phyloP scores from a whole-genome alignment of 805 yeast genomes.

The Cyberlindnera galapagoensis region DNA sequence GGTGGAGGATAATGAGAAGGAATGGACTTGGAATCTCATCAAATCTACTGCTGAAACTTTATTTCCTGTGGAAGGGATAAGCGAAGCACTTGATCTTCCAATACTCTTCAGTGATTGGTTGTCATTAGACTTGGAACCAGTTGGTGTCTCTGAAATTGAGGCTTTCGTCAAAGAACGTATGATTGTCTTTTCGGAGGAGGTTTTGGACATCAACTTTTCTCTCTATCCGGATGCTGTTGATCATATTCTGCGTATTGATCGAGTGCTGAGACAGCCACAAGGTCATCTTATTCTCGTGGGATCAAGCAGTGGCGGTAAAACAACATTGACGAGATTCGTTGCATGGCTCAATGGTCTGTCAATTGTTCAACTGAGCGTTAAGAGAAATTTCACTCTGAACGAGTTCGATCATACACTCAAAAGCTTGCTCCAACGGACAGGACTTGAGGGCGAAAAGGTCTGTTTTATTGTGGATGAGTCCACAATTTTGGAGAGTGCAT shows the following conservation, averaged over 20 bases:
- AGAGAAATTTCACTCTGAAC: conserved; percentile 41
- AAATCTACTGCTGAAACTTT: conserved; percentile 25
- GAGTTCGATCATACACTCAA: conserved; percentile 69
- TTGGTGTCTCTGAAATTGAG: conserved; percentile 38
- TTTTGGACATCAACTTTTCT: conserved; percentile 50
- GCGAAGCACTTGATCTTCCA: conserved; percentile 37
- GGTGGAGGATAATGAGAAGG: conserved; percentile 37
- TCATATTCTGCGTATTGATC: conserved; percentile 70
- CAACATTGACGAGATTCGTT: conserved; percentile 71
- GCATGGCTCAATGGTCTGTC: conserved; percentile 85
- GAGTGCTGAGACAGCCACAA: conserved; percentile 78
- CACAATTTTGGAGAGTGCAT: conserved; percentile 65
- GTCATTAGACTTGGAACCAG: conserved; percentile 53
- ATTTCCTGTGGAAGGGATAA: conserved; percentile 43
- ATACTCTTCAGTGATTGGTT: conserved; percentile 74
- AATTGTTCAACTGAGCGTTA: conserved; percentile 51
- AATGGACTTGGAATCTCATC: conserved; percentile 40
- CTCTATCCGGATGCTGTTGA: conserved; percentile 67
- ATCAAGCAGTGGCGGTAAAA: conserved; percentile 74
- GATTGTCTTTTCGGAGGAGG: conserved; percentile 72
- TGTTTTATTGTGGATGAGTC: conserved; percentile 82
- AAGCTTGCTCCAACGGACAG: conserved; percentile 41
- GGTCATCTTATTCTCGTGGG: conserved; percentile 90
- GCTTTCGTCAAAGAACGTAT: conserved; percentile 59
- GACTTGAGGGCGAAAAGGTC: conserved; percentile 50